Conservation (phyloP, 2,329 filamentous ascomycete species). For the Ceratocystis huliohia region DNA sequence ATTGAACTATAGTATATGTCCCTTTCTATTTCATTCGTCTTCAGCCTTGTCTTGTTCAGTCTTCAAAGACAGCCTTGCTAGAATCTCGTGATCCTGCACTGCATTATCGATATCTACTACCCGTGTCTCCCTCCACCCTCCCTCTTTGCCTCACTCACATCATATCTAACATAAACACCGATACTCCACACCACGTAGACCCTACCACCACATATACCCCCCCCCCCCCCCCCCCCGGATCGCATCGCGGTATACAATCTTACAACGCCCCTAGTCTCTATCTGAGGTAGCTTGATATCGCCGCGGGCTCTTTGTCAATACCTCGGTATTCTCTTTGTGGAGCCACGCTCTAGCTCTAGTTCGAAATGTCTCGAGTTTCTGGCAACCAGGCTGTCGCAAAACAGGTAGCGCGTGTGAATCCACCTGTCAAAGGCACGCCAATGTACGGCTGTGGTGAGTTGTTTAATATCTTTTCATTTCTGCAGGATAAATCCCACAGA, state of each 20-base stretch:
- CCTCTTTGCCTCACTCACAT: too few species aligned
- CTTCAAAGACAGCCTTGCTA: background rate
- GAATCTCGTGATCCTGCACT: constrained; percentile 1
- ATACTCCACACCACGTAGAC: too few species aligned
- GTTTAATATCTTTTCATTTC: background rate
- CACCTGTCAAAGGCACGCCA: constrained; percentile 44
- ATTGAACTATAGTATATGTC: background rate
- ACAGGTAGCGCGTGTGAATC: constrained; percentile 34
- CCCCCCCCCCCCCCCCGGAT: background rate
- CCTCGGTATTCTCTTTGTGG: background rate
- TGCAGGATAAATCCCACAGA: background rate
- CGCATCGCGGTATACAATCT: constrained; percentile 2
- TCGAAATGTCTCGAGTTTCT: constrained; percentile 11
- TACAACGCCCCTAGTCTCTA: background rate
- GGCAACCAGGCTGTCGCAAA: constrained; percentile 16
- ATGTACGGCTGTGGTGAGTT: constrained; percentile 52
- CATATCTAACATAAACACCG: too few species aligned
- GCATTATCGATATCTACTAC: background rate
- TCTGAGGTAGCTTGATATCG: background rate
- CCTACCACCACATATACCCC: too few species aligned
- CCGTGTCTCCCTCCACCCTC: too few species aligned
- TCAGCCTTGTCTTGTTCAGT: constrained; percentile 9
- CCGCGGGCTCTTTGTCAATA: background rate
- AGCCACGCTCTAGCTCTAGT: background rate
- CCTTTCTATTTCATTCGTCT: background rate